phyloP scores from a whole-genome alignment of 1,284 basidiomycete species.

The Xanthoconium separans region DNA sequence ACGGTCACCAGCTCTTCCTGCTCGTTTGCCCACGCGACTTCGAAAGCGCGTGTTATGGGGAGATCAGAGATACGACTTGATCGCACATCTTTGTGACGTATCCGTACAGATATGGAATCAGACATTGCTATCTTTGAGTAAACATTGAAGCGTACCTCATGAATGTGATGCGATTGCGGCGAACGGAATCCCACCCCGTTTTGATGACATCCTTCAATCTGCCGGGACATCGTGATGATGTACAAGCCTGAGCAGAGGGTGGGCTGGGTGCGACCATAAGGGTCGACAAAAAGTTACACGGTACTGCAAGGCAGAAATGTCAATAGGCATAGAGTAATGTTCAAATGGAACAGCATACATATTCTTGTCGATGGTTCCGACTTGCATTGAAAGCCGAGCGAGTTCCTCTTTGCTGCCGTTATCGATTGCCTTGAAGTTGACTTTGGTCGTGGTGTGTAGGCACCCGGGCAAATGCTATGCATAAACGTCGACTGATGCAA shows the following conservation, averaged over 20 bases:
- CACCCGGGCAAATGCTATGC: slow-evolving; percentile 42
- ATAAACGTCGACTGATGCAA: slow-evolving; percentile 43
- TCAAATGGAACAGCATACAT: slow-evolving; percentile 31
- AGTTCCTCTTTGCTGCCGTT: slow-evolving; percentile 41
- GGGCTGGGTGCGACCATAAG: slow-evolving; percentile 25
- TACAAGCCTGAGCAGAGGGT: slow-evolving; percentile 53
- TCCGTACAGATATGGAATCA: too few relatives aligned
- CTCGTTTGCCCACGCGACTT: slow-evolving; percentile 55
- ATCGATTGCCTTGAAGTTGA: slow-evolving; percentile 41
- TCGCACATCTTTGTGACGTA: too few relatives aligned
- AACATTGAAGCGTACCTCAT: too few relatives aligned
- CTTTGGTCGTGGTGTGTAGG: slow-evolving; percentile 47
- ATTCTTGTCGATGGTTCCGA: slow-evolving; percentile 36
- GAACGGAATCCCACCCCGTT: too few relatives aligned
- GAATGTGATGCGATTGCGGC: too few relatives aligned
- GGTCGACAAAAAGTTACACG: slow-evolving; percentile 22
- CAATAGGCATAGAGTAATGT: neutral
- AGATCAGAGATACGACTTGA: too few relatives aligned
- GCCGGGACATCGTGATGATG: slow-evolving; percentile 13
- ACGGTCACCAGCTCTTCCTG: slow-evolving; percentile 51
- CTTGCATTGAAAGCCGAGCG: slow-evolving; percentile 7
- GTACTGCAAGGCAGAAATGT: slow-evolving; percentile 9
- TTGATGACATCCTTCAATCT: neutral
- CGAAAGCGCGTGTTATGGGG: slow-evolving; percentile 32
- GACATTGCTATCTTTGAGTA: too few relatives aligned